phyloP scores from a whole-genome alignment of 2,329 filamentous ascomycete genomes.

The Fusarium marasasianum region DNA sequence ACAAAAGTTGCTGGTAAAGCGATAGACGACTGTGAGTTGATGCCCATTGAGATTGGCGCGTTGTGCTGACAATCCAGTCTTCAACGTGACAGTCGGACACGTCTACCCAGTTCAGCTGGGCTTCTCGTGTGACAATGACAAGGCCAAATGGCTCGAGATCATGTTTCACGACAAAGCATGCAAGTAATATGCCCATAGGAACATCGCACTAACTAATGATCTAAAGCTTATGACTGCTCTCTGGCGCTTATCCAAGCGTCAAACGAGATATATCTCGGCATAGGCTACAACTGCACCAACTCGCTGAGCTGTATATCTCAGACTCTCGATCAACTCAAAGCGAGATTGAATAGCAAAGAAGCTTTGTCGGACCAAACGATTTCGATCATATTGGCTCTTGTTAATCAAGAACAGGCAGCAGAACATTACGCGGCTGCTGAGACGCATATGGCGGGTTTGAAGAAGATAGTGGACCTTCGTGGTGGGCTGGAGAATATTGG shows the following conservation, averaged over 20 bases:
- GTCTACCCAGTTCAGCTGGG: constrained; percentile 7
- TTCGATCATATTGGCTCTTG: background rate
- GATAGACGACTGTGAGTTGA: constrained; percentile 3
- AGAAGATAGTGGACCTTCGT: background rate
- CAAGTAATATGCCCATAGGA: rapidly evolving
- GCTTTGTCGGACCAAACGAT: background rate
- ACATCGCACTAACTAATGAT: rapidly evolving
- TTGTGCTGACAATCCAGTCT: background rate
- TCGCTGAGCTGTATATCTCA: background rate
- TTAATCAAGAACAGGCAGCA: background rate
- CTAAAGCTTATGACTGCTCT: background rate
- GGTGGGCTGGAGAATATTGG: background rate
- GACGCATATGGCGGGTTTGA: background rate
- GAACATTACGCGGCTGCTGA: background rate
- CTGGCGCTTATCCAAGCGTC: constrained; percentile 1
- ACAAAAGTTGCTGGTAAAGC: constrained; percentile 3
- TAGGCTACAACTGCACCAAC: background rate
- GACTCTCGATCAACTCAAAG: background rate
- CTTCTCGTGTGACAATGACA: background rate
- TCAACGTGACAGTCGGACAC: background rate
- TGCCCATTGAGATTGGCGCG: rapidly evolving
- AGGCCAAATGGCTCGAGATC: constrained; percentile 1
- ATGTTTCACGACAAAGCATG: constrained; percentile 1
- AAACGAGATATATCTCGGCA: constrained; percentile 9
- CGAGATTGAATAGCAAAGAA: background rate